Percentiles rank a stretch among this genome's conserved stretches.
Conservation (phyloP, 805 yeast genomes). For the Yueomyces sp. region DNA sequence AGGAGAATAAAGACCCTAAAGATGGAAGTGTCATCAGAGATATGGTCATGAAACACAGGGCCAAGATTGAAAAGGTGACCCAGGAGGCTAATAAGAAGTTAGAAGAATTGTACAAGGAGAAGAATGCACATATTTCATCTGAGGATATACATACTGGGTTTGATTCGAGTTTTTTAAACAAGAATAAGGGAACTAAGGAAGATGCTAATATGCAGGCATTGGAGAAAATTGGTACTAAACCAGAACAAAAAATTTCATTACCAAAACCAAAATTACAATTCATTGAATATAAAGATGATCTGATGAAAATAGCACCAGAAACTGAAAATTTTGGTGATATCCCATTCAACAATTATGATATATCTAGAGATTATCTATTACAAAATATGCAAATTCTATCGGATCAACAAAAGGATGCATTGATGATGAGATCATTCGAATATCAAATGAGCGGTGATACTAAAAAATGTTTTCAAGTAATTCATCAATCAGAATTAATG, state of each 20-base stretch:
- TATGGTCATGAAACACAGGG: constrained; percentile 42
- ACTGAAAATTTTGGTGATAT: constrained; percentile 56
- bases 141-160: constrained; percentile 90
- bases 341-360: constrained; percentile 32
- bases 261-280: constrained; percentile 10
- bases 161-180: constrained; percentile 72
- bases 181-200: constrained; percentile 23
- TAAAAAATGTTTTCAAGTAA: constrained; percentile 43
- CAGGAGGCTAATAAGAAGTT: constrained; percentile 53
- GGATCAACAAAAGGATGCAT: constrained; percentile 80
- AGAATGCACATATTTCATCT: constrained; percentile 62
- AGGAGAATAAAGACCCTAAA: constrained; percentile 31
- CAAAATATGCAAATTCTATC: constrained; percentile 57
- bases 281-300: constrained; percentile 28
- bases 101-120: constrained; percentile 55
- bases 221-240: background rate
- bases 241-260: constrained; percentile 2
- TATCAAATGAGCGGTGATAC: constrained; percentile 41
- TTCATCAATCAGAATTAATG: constrained; percentile 66
- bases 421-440: constrained; percentile 88
- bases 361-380: constrained; percentile 38
- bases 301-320: constrained; percentile 43
- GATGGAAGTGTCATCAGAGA: constrained; percentile 28
- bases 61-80: constrained; percentile 55
- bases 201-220: constrained; percentile 3